These are phyloP conservation scores for Oryza meridionalis DNA, from an alignment of 176 grass and related monocot genomes.

Conservation along the genomic window DNA sequence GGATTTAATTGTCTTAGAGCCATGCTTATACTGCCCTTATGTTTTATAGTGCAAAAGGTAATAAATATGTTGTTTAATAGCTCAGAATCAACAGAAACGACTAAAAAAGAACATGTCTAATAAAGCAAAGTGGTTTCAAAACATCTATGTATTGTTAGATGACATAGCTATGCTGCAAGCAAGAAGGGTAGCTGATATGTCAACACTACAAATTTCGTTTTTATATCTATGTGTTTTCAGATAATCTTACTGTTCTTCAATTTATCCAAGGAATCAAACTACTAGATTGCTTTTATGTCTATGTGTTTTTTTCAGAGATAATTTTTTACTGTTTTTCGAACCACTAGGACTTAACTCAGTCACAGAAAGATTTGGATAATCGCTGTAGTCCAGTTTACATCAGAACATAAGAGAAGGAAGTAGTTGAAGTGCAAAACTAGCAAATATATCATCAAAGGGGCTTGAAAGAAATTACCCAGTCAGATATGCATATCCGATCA, in stretches of 20 bases:
- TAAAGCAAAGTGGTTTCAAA: conserved; percentile 19
- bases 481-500: conserved; percentile 88
- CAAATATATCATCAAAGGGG: conserved; percentile 34
- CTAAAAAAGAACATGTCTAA: not conserved
- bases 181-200: not conserved
- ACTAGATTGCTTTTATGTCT: not conserved
- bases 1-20: conserved; percentile 25
- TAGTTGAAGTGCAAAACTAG: conserved; percentile 24
- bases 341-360: not conserved
- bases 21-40: conserved; percentile 1
- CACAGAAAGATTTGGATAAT: conserved; percentile 25
- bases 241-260: conserved; percentile 20
- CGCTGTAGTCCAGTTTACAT: conserved; percentile 13
- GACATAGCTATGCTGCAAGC: conserved; percentile 1
- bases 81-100: conserved; percentile 28
- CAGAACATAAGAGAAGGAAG: conserved; percentile 21
- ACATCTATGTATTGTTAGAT: conserved; percentile 18
- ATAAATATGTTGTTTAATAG: conserved; percentile 12
- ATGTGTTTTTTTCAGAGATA: not conserved
- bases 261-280: no score
- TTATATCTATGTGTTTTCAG: not conserved
- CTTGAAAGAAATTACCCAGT: conserved; percentile 62
- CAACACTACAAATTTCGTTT: not conserved
- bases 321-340: conserved; percentile 16
- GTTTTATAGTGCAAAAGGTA: not conserved